Base-by-base conservation (phyloP, 495 filamentous ascomycete species). In the Neurospora sp. region DNA sequence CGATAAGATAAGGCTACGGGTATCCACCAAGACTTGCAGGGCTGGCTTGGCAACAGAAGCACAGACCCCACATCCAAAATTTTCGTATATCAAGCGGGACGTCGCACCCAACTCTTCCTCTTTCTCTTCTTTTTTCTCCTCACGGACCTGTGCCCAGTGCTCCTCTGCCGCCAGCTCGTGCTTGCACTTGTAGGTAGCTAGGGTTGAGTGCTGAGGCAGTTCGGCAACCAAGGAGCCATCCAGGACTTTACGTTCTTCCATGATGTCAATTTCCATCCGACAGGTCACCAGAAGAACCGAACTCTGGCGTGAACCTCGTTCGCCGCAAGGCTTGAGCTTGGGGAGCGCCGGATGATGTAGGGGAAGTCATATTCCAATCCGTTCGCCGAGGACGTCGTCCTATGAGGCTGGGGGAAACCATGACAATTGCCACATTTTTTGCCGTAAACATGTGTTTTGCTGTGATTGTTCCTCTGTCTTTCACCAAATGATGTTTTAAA, bases 191-290 rank as follows among this genome's bases (percentile, higher is more conserved):
- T 75, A 81, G 80, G 82, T 81, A 84, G 83, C 85, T 86, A 88
- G 88, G 89, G 92, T 95, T 84, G 92, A 92, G 85, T 85, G 83
- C 87, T 91, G 90, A 73, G 85, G 86, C 92, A 95, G 90, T 88
- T 94, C 92, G 92, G 91, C 92, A 86, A 83, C 79, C 82, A 93
- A 87, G 93, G 93, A 94, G 92, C 90, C 92, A 92, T 83, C 81
- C 78, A 34, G 54, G 7, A 66, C 54, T 66, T 66, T 19, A 9
- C 7, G 73, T 71, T 76, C 80, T 75, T 83, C 80, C 82, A 87
- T 94, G 90, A 89, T 93, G 91, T 91, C 88, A 91, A 91, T 94
- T 86, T 93, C 93, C 91, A 86, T 90, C 92, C 92, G 92, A 96
- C 94, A 94, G 90, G 89, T 95, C 89, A 66, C 91, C 78, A 96